Evolutionary conservation across 2,329 filamentous ascomycete genomes (phyloP), one percentile per base, ranked within the genome.

Genomic region (Colletotrichum sp.): DNA sequence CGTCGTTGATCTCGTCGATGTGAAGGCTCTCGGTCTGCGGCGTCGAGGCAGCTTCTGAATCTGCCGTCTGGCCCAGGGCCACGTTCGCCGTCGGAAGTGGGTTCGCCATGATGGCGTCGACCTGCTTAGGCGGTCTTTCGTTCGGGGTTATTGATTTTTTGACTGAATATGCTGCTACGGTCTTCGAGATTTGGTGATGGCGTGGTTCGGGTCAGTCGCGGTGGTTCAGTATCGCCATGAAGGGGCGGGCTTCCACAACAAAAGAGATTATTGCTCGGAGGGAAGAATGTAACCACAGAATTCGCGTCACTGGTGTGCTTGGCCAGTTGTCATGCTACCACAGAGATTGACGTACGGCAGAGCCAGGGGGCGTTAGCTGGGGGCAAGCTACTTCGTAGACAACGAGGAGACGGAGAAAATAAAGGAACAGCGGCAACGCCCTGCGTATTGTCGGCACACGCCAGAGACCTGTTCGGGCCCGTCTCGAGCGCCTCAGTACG

Each of bases 1-100:
- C 59, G 8, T 77, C 75, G 19, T 72, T 27, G 12, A 79, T 77
- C 22, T 80, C 80, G 29, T 84, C 82, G 65, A 83, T 78, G 9
- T 78, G 81, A 15, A 85, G 72, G 11, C 49, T 55, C 22, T 75
- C n/a, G 19, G 61, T 36, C 36, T 72, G 67, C 66, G 75, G 75
- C n/a, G 75, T 75, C 16, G 75, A 68, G n/a, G 71, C 52, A 22
- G 63, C 34, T 15, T 74, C 71, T 39, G 74, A 66, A 9, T 74
- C 74, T 13, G 64, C 62, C 44, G 71, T 15, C 34, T 55, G 64
- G 34, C 71, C 74, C 13, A 76, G 27, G 65, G 74, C 74, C 32
- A 69, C 27, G 29, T 69, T 65, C 29, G 74, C 74, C 36, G 36
- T 65, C 34, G 36, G 25, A 39, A 57, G 44, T 74, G 65, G 70